Base-by-base conservation (phyloP, 2,329 filamentous ascomycete species). In the Penicillium psychrosexuale region DNA sequence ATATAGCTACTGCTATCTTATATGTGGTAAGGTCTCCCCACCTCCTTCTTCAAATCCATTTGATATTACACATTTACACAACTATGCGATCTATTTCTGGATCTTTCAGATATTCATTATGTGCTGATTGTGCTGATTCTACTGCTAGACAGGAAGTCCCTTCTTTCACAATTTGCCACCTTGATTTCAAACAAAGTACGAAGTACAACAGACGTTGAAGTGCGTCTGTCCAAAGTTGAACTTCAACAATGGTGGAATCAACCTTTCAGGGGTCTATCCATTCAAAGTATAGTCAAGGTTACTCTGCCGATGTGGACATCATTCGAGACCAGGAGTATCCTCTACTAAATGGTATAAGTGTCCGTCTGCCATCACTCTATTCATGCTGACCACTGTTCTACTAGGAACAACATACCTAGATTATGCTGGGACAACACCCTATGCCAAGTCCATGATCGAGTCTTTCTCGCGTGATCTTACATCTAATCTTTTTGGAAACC, bases 351-450 rank as follows among this genome's bases (percentile, higher is more conserved):
- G 70, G 75, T 76, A 59, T 15, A 60, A 22, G 11, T 33, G 27
- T 49, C 24, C 11, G 15, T 8, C 5, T 34, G 30, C 8, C 17
- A 24, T 28, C n/a, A 33, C 37, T 24, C 8, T 22, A 36, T 30
- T 11, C 27, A 36, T 51, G 15, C 45, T 56, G 11, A 60, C 45
- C 11, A 9, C 22, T 47, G 2, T 47, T 50, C 34, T 57, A 15
- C 51, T 53, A 93, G 90, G 82, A 49, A 84, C 84, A 9, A 80
- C 86, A 44, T 97, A 97, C 71, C 86, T 97, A 53, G 93, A 97
- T 66, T 92, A 97, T 87, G 91, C 91, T 0, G 93, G 91, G n/a
- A 90, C 90, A n/a, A 93, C 92, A 0, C 78, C 89, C 1, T 90
- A 89, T 68, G 80, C 91, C 39, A 93, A 88, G 71, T 91, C 89